Base-by-base conservation (phyloP, 495 filamentous ascomycete genomes). In the Aspergillus kassunensis region DNA sequence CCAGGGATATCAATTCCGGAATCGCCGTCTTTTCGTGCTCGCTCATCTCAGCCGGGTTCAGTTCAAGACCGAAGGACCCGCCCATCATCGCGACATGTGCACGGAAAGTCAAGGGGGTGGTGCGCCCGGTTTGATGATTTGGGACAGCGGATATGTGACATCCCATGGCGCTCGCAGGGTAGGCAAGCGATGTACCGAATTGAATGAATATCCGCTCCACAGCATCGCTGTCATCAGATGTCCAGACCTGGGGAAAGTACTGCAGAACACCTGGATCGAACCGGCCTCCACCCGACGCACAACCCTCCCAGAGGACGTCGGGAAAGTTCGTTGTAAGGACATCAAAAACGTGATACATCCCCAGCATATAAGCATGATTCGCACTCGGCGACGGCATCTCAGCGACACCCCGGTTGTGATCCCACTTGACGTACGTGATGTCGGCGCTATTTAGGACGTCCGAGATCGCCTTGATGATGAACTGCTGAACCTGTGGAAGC, bases 221-320 rank as follows among this genome's bases (percentile, higher is more conserved):
- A 3, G 70, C 78, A 46, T 82, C 79, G 16, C 76, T 82, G 55
- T 82, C 65, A 34, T 82, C 79, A 0, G 74, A 78, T 0, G 79
- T 78, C 79, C 79, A 82, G 57, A 74, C 71, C 56, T 82, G 79
- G 0, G 79, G 76, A 70, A 76, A 80, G 57, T 75, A 82, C 43
- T 80, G 76, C 25, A 82, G 63, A 3, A 81, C 49, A 1, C 78
- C 79, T 0, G 79, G 62, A 48, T 82, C 78, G 51, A 80, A 81
- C 18, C 78, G 70, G 4, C 72, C 79, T 18, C 78, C 79, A 21
- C 79, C 79, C 1, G 75, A 79, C 15, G 75, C 79, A 50, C 77
- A 81, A 9, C 79, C 79, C 58, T 82, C 77, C 76, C 76, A 82
- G 0, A 81, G 65, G 13, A 82, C 70, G 46, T 80, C 62, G 2